phyloP scores from a whole-genome alignment of 768 basidiomycete genomes.

The Lyophyllum semitale region DNA sequence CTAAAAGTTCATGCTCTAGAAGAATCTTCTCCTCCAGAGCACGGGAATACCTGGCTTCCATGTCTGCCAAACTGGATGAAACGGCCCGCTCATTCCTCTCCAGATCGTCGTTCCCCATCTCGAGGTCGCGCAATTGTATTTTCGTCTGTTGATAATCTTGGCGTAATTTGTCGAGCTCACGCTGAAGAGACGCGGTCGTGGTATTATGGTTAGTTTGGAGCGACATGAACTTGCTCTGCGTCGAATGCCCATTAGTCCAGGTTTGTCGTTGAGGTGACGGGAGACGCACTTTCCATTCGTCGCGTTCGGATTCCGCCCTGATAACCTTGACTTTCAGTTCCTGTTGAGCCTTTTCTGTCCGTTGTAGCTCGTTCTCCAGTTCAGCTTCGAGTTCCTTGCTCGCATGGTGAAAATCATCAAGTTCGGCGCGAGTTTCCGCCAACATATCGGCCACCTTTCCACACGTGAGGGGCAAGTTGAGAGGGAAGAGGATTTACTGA shows the following conservation, averaged over 20 bases:
- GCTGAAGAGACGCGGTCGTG: conserved; percentile 87
- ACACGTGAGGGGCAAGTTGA: conserved; percentile 4
- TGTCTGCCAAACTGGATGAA: conserved; percentile 77
- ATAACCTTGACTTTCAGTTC: conserved; percentile 75
- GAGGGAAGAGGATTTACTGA: conserved; percentile 14
- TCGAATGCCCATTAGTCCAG: conserved; percentile 8
- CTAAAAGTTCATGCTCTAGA: conserved; percentile 91
- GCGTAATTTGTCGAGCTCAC: conserved; percentile 82
- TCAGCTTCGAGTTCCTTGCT: conserved; percentile 94
- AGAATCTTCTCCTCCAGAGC: conserved; percentile 96
- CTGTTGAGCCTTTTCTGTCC: conserved; percentile 83
- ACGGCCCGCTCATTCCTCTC: conserved; percentile 93
- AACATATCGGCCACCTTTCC: conserved; percentile 76
- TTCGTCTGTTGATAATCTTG: conserved; percentile 73
- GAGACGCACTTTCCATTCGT: conserved; percentile 87
- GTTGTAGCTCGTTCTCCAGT: conserved; percentile 86
- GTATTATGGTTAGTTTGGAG: conserved; percentile 91
- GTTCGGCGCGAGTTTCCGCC: conserved; percentile 79
- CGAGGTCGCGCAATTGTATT: conserved; percentile 81
- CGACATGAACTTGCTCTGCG: conserved; percentile 79
- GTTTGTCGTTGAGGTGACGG: not conserved
- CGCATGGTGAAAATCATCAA: conserved; percentile 84
- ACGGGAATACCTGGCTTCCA: conserved; percentile 87
- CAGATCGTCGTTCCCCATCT: conserved; percentile 97
- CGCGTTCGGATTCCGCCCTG: conserved; percentile 73